These are phyloP conservation scores for Albophoma yamanashiensis DNA, from an alignment of 2,329 filamentous ascomycete species.

Conservation along the genomic window DNA sequence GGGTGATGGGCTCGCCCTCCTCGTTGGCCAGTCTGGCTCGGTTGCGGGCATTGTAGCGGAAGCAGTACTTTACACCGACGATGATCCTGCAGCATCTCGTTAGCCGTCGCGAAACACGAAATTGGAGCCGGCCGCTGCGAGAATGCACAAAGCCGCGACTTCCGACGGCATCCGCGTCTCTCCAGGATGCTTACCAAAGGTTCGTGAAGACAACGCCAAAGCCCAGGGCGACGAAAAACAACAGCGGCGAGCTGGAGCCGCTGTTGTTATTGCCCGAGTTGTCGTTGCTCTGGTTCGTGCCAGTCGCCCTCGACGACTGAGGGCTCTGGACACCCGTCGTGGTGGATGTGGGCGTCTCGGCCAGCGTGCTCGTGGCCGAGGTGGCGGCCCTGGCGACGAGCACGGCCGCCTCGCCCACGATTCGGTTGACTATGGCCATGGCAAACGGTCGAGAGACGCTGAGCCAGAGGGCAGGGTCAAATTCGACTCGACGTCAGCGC, in stretches of 20 bases:
- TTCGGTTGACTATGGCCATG: constrained; percentile 26
- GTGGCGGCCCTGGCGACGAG: constrained; percentile 21
- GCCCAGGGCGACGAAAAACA: constrained; percentile 88
- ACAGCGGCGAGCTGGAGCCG: constrained; percentile 31
- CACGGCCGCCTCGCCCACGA: constrained; percentile 23
- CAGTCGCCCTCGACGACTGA: constrained; percentile 5
- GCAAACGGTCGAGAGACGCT: constrained; percentile 1
- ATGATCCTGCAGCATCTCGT: constrained; percentile 67
- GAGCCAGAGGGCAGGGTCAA: neutral
- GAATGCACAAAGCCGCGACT: neutral
- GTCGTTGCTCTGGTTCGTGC: constrained; percentile 8
- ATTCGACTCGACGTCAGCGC: constrained; percentile 3
- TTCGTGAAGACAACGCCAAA: constrained; percentile 99
- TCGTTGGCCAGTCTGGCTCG: constrained; percentile 67
- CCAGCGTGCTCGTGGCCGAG: constrained; percentile 5
- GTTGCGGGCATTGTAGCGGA: constrained; percentile 93
- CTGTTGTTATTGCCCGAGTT: constrained; percentile 8
- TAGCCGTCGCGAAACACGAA: neutral
- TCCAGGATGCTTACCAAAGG: constrained; percentile 61
- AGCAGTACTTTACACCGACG: constrained; percentile 98
- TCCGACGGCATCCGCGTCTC: neutral
- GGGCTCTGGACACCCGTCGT: constrained; percentile 5
- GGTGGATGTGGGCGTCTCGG: constrained; percentile 6
- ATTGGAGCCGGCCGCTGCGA: neutral
- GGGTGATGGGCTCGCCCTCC: constrained; percentile 79